Base-by-base conservation (phyloP, 495 filamentous ascomycete genomes). In the Annulohypoxylon stygium region DNA sequence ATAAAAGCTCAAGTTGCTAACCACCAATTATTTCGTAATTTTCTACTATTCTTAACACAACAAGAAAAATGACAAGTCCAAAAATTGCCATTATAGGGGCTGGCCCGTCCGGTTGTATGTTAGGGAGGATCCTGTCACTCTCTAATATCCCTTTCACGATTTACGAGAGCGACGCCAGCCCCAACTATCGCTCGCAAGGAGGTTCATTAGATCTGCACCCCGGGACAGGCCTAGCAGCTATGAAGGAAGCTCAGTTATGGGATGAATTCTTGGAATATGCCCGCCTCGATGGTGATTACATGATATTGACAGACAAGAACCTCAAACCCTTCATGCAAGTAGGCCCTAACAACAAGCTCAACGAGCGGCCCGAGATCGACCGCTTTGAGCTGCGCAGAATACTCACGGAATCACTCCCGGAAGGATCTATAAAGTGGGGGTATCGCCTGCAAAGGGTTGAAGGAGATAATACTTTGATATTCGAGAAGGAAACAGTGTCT, bases 21-120 rank as follows among this genome's bases (percentile, higher is more conserved):
- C 14, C 0, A 53, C 4, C 11, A 57, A 25, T 18, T 20, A 20
- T 30, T 60, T 6, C 30, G 5, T 30, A n/a, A 45, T 6, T 9
- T 45, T 43, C 10, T 4, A 30, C 20, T 12, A 14, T 18, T 16
- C 37, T 39, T 11, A 16, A 39, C 36, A 55, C 58, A 69, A 36
- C 4, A 23, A n/a, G 16, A 67, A 48, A 48, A 25, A 75, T 75
- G 75, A 59, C 75, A 33, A 26, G 60, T 25, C 76, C 76, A 2
- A 81, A 77, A 65, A 87, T 90, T 55, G 87, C 87, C 63, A 89
- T 90, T 63, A 78, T 90, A 37, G 88, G 88, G 62, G 87, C 83
- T 51, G 88, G 88, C 14, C 88, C 88, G 2, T 79, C 80, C 11
- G 88, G 88, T 39, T 84, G 86, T 50, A 84, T 82, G 65, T 79